Evolutionary conservation across 2,329 filamentous ascomycete genomes (phyloP), one percentile per base, ranked within the genome.

Genomic region (Lachnellula occidentalis): DNA sequence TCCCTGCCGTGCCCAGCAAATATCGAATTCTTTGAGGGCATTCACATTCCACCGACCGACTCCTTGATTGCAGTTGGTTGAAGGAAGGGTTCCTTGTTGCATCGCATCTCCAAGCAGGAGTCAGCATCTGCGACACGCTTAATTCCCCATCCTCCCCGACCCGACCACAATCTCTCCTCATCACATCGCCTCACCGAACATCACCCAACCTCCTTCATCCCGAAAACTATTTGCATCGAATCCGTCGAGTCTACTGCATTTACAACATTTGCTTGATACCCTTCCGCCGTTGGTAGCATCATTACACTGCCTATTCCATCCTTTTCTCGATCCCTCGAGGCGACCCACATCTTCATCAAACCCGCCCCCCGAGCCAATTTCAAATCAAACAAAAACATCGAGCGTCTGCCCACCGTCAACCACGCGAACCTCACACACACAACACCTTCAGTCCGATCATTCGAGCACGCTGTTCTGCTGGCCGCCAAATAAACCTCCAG

Each of bases 281-380:
- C 51, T 45, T 43, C 56, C 39, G 52, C 53, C 43, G 54, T 61
- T 55, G 59, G 59, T 60, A 55, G 51, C 37, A 61, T 59, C 54
- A 56, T 58, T 62, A 48, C 50, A 45, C 48, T 59, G 55, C 53
- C 27, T 34, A 51, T 54, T 21, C 51, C 36, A 57, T 58, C 55
- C 58, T 55, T 45, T 39, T 39, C 47, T 43, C 4, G 19, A 34
- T 24, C 27, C 36, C 53, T 48, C 53, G 27, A 58, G 57, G 59
- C 60, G 59, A 58, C 56, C 62, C 54, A 62, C 64, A 61, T 61
- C 57, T 57, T 17, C 50, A 62, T 53, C 52, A 51, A n/a, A n/a
- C 57, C 19, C 48, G 55, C 54, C 19, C 50, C 52, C 51, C 50
- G 37, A 51, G 53, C 57, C 59, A 46, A 21, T 39, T 42, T 48